These are phyloP conservation scores for Sporothrix pallida DNA, from an alignment of 2,329 filamentous ascomycete genomes.

Conservation along the genomic window DNA sequence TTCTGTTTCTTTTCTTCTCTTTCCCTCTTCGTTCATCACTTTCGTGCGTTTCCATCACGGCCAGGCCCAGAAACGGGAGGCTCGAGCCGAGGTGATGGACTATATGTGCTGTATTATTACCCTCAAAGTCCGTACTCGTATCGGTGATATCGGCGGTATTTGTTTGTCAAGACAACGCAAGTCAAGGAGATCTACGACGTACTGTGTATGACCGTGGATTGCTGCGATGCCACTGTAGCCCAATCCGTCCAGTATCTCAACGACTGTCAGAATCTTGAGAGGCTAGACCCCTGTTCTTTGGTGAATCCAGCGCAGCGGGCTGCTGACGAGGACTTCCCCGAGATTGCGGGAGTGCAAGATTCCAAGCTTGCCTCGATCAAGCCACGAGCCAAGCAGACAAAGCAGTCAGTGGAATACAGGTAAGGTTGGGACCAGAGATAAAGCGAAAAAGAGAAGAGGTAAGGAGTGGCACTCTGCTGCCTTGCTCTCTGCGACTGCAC, in stretches of 20 bases:
- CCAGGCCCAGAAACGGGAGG: constrained; percentile 30
- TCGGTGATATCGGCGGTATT: constrained; percentile 1
- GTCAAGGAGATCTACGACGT: not conserved
- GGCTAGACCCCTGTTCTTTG: not conserved
- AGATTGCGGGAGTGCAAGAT: constrained; percentile 25
- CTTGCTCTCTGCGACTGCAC: not conserved
- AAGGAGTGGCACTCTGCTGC: not conserved
- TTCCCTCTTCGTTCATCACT: not conserved
- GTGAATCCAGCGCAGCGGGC: constrained; percentile 16
- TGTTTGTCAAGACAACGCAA: no score
- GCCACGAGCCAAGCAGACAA: constrained; percentile 19
- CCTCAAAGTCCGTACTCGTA: not conserved
- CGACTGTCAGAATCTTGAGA: not conserved
- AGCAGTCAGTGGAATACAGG: not conserved
- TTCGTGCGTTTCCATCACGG: not conserved
- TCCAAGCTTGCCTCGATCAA: constrained; percentile 20
- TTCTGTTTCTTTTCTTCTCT: not conserved
- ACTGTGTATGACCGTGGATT: not conserved
- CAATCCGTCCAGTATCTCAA: not conserved
- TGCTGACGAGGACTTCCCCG: constrained; percentile 14
- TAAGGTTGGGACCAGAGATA: not conserved
- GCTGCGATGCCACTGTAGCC: not conserved
- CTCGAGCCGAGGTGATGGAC: constrained; percentile 28
- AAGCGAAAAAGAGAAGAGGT: not conserved
- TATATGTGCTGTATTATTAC: not conserved